These are phyloP conservation scores for Tricholoma sp. DNA, from an alignment of 768 basidiomycete species.

Conservation along the genomic window DNA sequence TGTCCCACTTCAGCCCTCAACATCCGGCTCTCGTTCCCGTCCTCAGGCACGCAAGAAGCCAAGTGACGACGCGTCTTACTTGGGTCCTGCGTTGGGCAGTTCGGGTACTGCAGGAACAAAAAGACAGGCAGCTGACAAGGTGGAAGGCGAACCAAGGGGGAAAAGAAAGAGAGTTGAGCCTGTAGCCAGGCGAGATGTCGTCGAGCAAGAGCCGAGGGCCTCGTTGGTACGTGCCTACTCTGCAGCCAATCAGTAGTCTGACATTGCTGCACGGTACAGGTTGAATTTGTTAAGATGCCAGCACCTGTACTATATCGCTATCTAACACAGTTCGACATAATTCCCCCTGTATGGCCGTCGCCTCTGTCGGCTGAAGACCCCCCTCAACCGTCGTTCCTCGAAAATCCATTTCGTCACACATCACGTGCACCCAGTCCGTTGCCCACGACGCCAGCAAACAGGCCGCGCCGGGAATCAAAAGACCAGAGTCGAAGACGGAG, in stretches of 20 bases:
- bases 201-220: slow-evolving; percentile 33
- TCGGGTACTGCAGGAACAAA: slow-evolving; percentile 45
- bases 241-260: neutral
- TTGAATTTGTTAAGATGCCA: slow-evolving; percentile 75
- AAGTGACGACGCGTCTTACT: slow-evolving; percentile 69
- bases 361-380: slow-evolving; percentile 65
- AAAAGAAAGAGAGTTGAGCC: slow-evolving; percentile 69
- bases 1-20: slow-evolving; percentile 20
- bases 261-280: slow-evolving; percentile 31
- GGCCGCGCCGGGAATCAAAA: slow-evolving; percentile 66
- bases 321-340: slow-evolving; percentile 65
- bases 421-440: slow-evolving; percentile 52
- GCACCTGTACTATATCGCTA: slow-evolving; percentile 63
- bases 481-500: slow-evolving; percentile 61
- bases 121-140: slow-evolving; percentile 60
- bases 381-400: slow-evolving; percentile 59
- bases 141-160: slow-evolving; percentile 67
- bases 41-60: slow-evolving; percentile 59
- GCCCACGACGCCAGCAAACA: slow-evolving; percentile 56
- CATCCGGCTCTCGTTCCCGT: slow-evolving; percentile 53
- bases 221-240: slow-evolving; percentile 34
- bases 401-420: slow-evolving; percentile 38
- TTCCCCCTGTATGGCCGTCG: slow-evolving; percentile 66
- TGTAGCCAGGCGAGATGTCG: slow-evolving; percentile 28
- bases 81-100: slow-evolving; percentile 46